phyloP scores from a whole-genome alignment of 148 eudicot species.

The Silene uniflora region DNA sequence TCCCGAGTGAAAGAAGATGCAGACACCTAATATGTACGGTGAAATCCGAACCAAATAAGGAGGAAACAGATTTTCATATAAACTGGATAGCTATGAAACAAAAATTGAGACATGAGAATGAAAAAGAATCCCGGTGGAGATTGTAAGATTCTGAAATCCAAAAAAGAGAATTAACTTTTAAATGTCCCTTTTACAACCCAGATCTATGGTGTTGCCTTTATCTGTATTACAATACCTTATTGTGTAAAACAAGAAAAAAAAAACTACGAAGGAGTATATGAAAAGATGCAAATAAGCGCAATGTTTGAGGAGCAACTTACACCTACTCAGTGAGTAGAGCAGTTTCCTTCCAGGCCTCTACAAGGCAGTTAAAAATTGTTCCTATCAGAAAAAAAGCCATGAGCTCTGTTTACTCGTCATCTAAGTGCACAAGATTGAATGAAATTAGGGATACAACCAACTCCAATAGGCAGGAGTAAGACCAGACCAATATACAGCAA shows the following conservation, averaged over 20 bases:
- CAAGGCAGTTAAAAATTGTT: not conserved
- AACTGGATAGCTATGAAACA: not conserved
- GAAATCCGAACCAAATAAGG: not conserved
- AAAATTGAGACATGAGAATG: not conserved
- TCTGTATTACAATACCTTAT: not conserved
- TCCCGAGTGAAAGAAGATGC: not conserved
- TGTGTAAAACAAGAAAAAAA: not conserved
- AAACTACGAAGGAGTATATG: not conserved
- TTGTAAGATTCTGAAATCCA: not conserved
- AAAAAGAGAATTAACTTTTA: not conserved
- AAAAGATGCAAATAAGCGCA: not conserved
- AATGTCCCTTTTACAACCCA: not conserved
- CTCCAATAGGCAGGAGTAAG: not conserved
- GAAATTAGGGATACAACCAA: conserved; percentile 4
- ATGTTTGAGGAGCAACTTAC: not conserved
- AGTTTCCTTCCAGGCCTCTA: not conserved
- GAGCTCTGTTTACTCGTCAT: not conserved
- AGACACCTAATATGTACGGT: conserved; percentile 1
- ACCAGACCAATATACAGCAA: not conserved
- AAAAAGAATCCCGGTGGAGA: not conserved
- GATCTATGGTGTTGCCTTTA: not conserved
- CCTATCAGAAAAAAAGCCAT: not conserved
- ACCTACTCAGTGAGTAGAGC: not conserved
- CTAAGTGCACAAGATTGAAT: not conserved
- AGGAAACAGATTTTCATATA: not conserved